Evolutionary conservation across 225 moss, liverwort and hornwort species (phyloP).

Genomic region (Sphagnum contortum): DNA sequence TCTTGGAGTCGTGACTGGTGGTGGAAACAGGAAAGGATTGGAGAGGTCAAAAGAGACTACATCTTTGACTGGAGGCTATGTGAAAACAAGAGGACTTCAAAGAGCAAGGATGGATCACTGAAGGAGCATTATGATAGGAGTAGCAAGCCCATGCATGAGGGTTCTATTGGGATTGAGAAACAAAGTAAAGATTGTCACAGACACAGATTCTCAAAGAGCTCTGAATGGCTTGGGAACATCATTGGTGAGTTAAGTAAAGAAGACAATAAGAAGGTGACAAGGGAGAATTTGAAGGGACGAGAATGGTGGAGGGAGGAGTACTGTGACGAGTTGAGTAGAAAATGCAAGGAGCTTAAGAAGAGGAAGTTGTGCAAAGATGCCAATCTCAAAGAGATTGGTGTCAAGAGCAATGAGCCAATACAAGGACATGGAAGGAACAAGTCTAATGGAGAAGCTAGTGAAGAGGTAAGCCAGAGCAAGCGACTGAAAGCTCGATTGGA

Average conservation of each 20-base stretch:
- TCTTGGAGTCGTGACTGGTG: constrained; percentile 93
- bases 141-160: constrained; percentile 39
- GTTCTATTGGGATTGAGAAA: constrained; percentile 20
- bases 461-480: constrained; percentile 52
- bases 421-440: constrained; percentile 24
- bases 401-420: constrained; percentile 34
- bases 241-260: constrained; percentile 55
- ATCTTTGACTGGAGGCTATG: constrained; percentile 32
- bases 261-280: constrained; percentile 53
- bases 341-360: constrained; percentile 48
- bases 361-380: constrained; percentile 10
- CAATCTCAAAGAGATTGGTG: too few relatives aligned
- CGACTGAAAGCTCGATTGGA: constrained; percentile 40
- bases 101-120: constrained; percentile 24
- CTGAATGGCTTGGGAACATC: constrained; percentile 70
- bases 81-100: constrained; percentile 30
- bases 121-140: constrained; percentile 21
- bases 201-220: constrained; percentile 67
- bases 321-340: constrained; percentile 59
- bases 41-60: constrained; percentile 46
- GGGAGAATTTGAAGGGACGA: constrained; percentile 62
- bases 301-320: constrained; percentile 99
- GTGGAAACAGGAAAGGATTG: constrained; percentile 67
- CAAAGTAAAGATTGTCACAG: constrained; percentile 26
- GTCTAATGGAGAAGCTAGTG: constrained; percentile 22